Base-by-base conservation (phyloP, 495 filamentous ascomycete genomes). In the Astrocystis sublimbata region DNA sequence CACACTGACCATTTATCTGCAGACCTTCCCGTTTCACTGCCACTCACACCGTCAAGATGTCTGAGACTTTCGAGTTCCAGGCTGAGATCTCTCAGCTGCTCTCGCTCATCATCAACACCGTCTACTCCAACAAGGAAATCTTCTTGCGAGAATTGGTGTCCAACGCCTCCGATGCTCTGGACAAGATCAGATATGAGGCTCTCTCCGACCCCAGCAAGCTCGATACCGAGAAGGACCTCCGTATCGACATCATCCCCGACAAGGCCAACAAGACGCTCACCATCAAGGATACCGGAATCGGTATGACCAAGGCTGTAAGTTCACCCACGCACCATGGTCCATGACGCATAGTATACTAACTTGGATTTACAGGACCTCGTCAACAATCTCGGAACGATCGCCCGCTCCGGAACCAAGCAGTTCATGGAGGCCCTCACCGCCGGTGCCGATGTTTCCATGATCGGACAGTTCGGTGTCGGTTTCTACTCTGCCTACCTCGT, bases 81-180 rank as follows among this genome's bases (percentile, higher is more conserved):
- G 93, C 93, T 89, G 93, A 97, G 89, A 98, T 98, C 79, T 96
- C 92, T 88, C 94, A 98, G 92, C 91, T 98, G 56, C 90, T 98
- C 74, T 92, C 89, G 64, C 88, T 98, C 73, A 98, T 98, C 81
- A 98, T 98, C 84, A 98, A 98, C 89, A 98, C 94, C 62, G 94
- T 98, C 83, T 98, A 98, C 88, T 97, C 93, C 66, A 98, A 98
- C 86, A 98, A 98, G 87, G 94, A 97, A 83, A 98, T 98, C 79
- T 98, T 98, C 88, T 82, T 98, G 68, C 85, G 94, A 87, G 94
- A 98, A 79, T 77, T 98, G 69, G 90, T 98, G 69, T 98, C 94
- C 79, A 98, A 98, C 83, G 86, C 87, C 72, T 97, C 93, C 68
- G 94, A 98, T 88, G 94, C 94, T 61, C 86, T 98, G 66, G 94